Evolutionary conservation across 805 yeast species (phyloP), one percentile per base, ranked within the genome.

Genomic region (Candida tammaniensis): DNA sequence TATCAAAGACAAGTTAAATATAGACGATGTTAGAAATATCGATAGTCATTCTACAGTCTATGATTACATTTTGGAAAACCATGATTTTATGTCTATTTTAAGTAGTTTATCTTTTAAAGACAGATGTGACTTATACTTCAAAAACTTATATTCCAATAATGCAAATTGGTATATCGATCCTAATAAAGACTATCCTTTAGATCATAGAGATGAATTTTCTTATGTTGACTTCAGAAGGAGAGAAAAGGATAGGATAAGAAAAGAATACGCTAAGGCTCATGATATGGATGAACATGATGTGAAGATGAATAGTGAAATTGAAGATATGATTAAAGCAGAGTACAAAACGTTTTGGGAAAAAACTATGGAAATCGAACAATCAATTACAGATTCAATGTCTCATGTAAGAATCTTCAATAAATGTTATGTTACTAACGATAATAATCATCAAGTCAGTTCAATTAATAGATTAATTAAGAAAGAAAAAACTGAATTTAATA

Each of bases 131-230:
- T 38, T 55, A 4, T 76, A 72, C 43, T 76, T 76, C 47, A 57
- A 64, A 25, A 64, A 59, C 35, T 48, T 76, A 7, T 63, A 62
- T 42, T 44, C 47, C 16, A 25, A 35, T 9, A 52, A 70, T 33
- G 59, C 64, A 13, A 61, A 70, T 22, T 76, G 82, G 82, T 57
- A 54, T 32, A 39, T 68, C 5, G 41, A 62, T 27, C 70, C 70
- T 1, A 43, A 57, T 27, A n/a, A n/a, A n/a, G n/a, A n/a, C n/a
- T n/a, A n/a, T n/a, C n/a, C n/a, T n/a, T n/a, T n/a, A n/a, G n/a
- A n/a, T n/a, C n/a, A n/a, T n/a, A n/a, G n/a, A n/a, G n/a, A n/a
- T n/a, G n/a, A n/a, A n/a, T n/a, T n/a, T n/a, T n/a, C n/a, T n/a
- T n/a, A n/a, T n/a, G n/a, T n/a, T n/a, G n/a, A n/a, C n/a, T n/a